Evolutionary conservation across 495 filamentous ascomycete genomes (phyloP).

Genomic region (Echria macrotheca): DNA sequence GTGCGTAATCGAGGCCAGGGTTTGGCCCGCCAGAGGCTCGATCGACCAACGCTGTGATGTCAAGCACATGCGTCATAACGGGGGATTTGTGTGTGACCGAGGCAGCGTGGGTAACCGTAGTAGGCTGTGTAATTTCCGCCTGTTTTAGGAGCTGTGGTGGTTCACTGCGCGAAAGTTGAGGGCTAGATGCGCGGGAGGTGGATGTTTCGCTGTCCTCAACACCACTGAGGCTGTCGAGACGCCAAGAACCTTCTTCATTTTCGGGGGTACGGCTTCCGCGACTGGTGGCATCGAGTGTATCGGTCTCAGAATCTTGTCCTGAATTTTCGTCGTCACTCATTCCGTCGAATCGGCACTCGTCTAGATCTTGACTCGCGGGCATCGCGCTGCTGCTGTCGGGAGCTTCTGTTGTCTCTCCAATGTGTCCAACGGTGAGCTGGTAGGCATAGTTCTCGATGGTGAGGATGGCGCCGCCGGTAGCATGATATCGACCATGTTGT

Average conservation of each 20-base stretch:
- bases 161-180: too few relatives aligned
- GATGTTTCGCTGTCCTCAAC: background rate
- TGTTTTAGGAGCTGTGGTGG: too few relatives aligned
- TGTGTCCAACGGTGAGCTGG: conserved; percentile 10
- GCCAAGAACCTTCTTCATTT: background rate
- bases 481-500: background rate
- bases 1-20: conserved; percentile 3
- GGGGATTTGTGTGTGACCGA: too few relatives aligned
- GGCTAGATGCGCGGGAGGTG: background rate
- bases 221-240: background rate
- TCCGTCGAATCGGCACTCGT: conserved; percentile 12
- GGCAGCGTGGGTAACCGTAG: too few relatives aligned
- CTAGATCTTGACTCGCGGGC: background rate
- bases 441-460: background rate
- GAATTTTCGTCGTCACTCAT: conserved; percentile 3
- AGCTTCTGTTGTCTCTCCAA: background rate
- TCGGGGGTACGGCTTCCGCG: conserved; percentile 1
- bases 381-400: too few relatives aligned
- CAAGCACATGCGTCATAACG: too few relatives aligned
- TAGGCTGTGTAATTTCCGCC: too few relatives aligned
- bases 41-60: too few relatives aligned
- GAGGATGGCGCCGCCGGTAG: conserved; percentile 10
- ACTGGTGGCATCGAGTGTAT: background rate
- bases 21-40: background rate
- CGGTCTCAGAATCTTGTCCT: background rate